These are phyloP conservation scores for Leucocoprinus gongylophorus DNA, from an alignment of 1,284 basidiomycete genomes.

Conservation along the genomic window DNA sequence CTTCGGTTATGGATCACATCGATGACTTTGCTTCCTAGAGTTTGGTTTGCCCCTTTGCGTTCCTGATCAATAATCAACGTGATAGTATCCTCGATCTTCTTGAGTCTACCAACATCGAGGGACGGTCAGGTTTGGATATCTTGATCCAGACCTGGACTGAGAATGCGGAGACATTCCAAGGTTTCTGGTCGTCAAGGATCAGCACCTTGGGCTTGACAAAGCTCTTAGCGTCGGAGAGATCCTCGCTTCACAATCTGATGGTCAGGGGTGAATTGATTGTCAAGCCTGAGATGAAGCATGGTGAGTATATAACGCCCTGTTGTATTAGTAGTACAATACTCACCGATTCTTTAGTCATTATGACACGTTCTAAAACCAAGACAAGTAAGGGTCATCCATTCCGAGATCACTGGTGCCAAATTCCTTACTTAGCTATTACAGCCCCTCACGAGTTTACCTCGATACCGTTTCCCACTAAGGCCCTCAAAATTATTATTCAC, in stretches of 20 bases:
- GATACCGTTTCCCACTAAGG: conserved; percentile 86
- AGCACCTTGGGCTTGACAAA: conserved; percentile 79
- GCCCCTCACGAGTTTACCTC: conserved; percentile 81
- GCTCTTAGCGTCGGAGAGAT: conserved; percentile 63
- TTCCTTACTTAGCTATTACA: conserved; percentile 27
- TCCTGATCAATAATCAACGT: conserved; percentile 80
- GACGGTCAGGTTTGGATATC: conserved; percentile 66
- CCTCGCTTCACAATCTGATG: conserved; percentile 55
- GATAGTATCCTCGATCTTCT: conserved; percentile 73
- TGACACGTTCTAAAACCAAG: conserved; percentile 90
- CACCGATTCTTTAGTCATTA: conserved; percentile 60
- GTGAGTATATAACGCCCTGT: conserved; percentile 39
- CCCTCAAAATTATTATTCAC: conserved; percentile 81
- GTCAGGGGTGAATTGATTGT: conserved; percentile 95
- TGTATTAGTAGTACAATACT: conserved; percentile 7
- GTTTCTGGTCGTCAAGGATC: conserved; percentile 86
- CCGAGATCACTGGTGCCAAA: background rate
- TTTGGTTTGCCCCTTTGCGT: conserved; percentile 88
- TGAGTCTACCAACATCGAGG: conserved; percentile 53
- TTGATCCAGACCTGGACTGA: conserved; percentile 90
- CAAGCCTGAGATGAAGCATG: conserved; percentile 69
- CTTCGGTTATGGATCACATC: background rate
- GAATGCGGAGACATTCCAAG: conserved; percentile 89
- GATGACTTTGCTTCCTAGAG: conserved; percentile 40
- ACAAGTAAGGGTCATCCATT: conserved; percentile 50